Percentiles rank a stretch among this genome's conserved stretches.
Evolutionary conservation across 768 basidiomycete species (phyloP).

Genomic region (Artomyces pyxidatus): DNA sequence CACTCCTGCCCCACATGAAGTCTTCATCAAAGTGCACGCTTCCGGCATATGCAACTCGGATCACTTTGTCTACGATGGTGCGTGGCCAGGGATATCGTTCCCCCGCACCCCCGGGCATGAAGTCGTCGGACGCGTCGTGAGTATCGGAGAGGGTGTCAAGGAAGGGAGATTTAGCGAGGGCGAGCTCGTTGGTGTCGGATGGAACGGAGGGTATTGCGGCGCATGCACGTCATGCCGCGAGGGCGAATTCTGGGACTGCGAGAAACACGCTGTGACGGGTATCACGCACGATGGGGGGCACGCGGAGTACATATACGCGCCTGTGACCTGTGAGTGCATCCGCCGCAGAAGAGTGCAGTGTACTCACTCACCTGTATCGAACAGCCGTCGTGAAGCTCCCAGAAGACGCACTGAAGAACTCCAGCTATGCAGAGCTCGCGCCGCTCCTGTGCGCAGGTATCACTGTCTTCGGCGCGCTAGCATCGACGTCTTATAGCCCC

Average conservation of each 20-base stretch:
- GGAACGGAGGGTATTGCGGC: constrained; percentile 9
- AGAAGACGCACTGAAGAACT: constrained; percentile 10
- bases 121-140: constrained; percentile 7
- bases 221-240: constrained; percentile 2
- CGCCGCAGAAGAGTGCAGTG: background rate
- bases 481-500: background rate
- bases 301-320: constrained; percentile 13
- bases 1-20: constrained; percentile 3
- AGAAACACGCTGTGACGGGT: constrained; percentile 5
- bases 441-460: constrained; percentile 30
- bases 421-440: constrained; percentile 19
- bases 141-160: background rate
- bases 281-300: constrained; percentile 13
- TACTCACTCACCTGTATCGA: background rate
- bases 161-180: constrained; percentile 3
- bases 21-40: constrained; percentile 10
- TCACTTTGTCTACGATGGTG: constrained; percentile 6
- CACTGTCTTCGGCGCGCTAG: constrained; percentile 26
- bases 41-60: constrained; percentile 14
- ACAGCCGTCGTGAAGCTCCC: constrained; percentile 10
- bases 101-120: constrained; percentile 12
- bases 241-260: constrained; percentile 8
- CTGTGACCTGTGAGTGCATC: constrained; percentile 4
- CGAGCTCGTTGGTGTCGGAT: constrained; percentile 9
- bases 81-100: constrained; percentile 9